Conservation (phyloP, 83 land plant genomes). For the Picea abies region DNA sequence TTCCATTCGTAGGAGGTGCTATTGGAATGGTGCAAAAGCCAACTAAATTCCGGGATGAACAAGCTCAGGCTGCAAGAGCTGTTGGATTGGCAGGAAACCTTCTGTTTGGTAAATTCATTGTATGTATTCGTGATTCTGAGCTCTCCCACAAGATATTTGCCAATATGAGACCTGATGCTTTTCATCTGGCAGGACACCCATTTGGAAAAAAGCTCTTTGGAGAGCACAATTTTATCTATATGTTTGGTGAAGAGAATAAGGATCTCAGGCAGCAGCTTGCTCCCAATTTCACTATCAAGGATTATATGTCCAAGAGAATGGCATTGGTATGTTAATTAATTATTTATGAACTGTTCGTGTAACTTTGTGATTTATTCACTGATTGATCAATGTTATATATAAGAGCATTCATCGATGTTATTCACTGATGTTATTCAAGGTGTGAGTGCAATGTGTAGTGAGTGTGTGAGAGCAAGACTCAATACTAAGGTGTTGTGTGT, state of each 20-base stretch:
- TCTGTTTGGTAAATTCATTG: no score
- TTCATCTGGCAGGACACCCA: constrained; percentile 32
- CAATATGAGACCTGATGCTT: no score
- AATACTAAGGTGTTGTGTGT: no score
- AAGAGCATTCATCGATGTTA: no score
- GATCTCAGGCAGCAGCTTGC: constrained; percentile 86
- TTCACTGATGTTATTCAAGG: no score
- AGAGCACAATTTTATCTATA: constrained; percentile 85
- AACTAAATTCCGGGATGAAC: constrained; percentile 74
- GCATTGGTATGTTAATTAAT: constrained; percentile 24
- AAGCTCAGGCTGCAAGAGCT: constrained; percentile 50
- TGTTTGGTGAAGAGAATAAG: constrained; percentile 84
- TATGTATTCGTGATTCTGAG: no score
- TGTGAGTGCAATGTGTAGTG: no score
- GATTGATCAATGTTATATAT: no score
- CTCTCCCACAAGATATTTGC: no score
- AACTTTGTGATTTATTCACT: no score
- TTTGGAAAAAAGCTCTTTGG: constrained; percentile 97
- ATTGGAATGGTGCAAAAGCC: constrained; percentile 33
- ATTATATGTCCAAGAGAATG: constrained; percentile 77
- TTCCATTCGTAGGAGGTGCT: constrained; percentile 86
- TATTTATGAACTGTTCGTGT: no score
- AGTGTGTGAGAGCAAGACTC: no score
- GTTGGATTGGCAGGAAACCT: background rate
- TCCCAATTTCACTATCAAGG: constrained; percentile 80